These are phyloP conservation scores for Aspergillus phoenicis DNA, from an alignment of 2,329 filamentous ascomycete species.

Conservation along the genomic window DNA sequence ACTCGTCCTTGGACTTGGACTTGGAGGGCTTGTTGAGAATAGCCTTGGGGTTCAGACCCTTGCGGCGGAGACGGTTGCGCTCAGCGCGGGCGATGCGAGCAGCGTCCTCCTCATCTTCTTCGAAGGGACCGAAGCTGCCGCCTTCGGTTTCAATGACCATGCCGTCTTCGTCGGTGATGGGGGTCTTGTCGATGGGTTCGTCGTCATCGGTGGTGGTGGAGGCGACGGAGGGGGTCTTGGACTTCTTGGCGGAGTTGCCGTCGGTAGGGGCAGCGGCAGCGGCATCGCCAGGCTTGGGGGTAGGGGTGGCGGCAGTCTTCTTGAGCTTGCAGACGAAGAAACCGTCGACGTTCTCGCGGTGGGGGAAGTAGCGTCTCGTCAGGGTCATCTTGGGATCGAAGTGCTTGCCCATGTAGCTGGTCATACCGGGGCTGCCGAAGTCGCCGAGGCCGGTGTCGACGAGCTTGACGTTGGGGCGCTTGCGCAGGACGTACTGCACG, in stretches of 20 bases:
- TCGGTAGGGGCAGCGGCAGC: slow-evolving; percentile 28
- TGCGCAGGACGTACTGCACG: slow-evolving; percentile 87
- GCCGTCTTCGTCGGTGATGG: slow-evolving; percentile 55
- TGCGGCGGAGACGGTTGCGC: slow-evolving; percentile 71
- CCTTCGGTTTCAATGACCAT: slow-evolving; percentile 36
- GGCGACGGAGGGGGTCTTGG: slow-evolving; percentile 26
- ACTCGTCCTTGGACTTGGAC: slow-evolving; percentile 21
- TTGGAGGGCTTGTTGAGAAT: slow-evolving; percentile 46
- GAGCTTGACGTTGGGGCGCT: slow-evolving; percentile 89
- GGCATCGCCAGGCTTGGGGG: slow-evolving; percentile 23
- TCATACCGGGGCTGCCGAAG: slow-evolving; percentile 93
- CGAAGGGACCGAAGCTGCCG: slow-evolving; percentile 70
- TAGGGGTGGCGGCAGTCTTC: slow-evolving; percentile 78
- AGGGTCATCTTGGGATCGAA: slow-evolving; percentile 85
- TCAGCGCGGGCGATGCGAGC: slow-evolving; percentile 73
- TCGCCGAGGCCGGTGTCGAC: slow-evolving; percentile 81
- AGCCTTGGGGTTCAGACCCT: slow-evolving; percentile 72
- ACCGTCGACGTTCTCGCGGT: slow-evolving; percentile 92
- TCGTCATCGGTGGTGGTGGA: slow-evolving; percentile 41
- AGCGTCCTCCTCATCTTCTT: slow-evolving; percentile 71
- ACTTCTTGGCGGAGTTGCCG: slow-evolving; percentile 21
- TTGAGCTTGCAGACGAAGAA: slow-evolving; percentile 99
- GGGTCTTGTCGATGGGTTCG: slow-evolving; percentile 67
- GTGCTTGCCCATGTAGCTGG: slow-evolving; percentile 83
- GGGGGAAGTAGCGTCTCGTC: slow-evolving; percentile 84